Conservation (phyloP, 805 yeast species). For the Teunomyces funiuensis region DNA sequence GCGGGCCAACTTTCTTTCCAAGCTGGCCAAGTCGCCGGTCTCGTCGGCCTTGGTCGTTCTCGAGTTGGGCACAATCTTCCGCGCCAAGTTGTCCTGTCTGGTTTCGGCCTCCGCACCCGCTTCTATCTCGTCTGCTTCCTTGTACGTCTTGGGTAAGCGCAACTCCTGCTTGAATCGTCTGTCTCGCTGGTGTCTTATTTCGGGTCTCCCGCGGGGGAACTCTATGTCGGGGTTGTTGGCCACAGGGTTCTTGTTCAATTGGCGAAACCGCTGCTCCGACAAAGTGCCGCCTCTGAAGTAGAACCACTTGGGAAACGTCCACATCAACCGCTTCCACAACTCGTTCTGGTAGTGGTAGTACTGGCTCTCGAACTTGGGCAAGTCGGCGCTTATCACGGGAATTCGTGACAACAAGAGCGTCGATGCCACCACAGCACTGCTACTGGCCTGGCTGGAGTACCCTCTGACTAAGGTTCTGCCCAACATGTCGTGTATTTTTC, state of each 20-base stretch:
- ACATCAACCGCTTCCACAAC: slow-evolving; percentile 86
- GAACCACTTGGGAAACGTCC: slow-evolving; percentile 95
- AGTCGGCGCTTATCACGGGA: slow-evolving; percentile 82
- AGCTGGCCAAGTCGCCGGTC: slow-evolving; percentile 56
- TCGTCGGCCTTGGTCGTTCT: slow-evolving; percentile 79
- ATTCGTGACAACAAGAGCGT: slow-evolving; percentile 72
- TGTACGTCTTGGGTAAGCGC: slow-evolving; percentile 67
- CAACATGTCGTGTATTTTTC: neutral
- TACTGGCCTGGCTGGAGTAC: slow-evolving; percentile 9
- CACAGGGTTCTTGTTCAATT: slow-evolving; percentile 74
- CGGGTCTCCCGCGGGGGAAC: slow-evolving; percentile 83
- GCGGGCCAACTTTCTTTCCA: slow-evolving; percentile 77
- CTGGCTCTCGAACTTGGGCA: slow-evolving; percentile 66
- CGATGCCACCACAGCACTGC: slow-evolving; percentile 27
- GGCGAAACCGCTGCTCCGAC: slow-evolving; percentile 75
- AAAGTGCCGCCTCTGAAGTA: slow-evolving; percentile 89
- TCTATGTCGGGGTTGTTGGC: slow-evolving; percentile 71
- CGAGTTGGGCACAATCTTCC: slow-evolving; percentile 68
- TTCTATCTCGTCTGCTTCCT: slow-evolving; percentile 31
- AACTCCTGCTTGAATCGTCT: slow-evolving; percentile 78
- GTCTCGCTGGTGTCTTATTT: slow-evolving; percentile 84
- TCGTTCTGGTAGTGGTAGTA: slow-evolving; percentile 84
- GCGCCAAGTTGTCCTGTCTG: slow-evolving; percentile 55
- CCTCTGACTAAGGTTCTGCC: slow-evolving; percentile 11
- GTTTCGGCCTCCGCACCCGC: slow-evolving; percentile 12